Base-by-base conservation (phyloP, 495 filamentous ascomycete species). In the Xylaria palmicola region DNA sequence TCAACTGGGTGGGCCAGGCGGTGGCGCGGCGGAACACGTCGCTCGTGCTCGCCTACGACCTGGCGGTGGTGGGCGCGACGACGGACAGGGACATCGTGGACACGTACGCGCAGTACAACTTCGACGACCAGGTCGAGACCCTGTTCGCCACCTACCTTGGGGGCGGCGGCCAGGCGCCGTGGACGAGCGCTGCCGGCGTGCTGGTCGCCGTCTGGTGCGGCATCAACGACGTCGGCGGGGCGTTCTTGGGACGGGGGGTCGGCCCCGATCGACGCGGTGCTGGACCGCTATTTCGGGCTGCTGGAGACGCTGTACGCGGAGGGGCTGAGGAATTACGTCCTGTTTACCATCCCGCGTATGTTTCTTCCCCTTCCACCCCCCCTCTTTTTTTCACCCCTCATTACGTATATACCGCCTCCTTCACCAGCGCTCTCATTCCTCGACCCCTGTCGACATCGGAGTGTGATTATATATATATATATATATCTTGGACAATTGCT, bases 201-300 rank as follows among this genome's bases (percentile, higher is more conserved):
- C 75, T 88, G n/a, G 87, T 84, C 69, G 76, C 79, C 3, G 73
- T 84, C 52, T 90, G 81, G 73, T 81, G 87, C 62, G 85, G 86
- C 36, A 81, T 90, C 65, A 90, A 89, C 55, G 87, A 90, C 63
- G 74, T 87, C 13, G 83, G 83, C 0, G 81, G 81, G 59, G 76
- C 76, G 8, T 86, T 78, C 68, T n/a, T 76, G 64, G 56, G 56
- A 52, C 20, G 50, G 78, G 41, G 65, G 73, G 3, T 70, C 69
- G 12, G 63, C 61, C 7, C 71, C 85, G 55, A 75, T 77, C 27
- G 72, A 72, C 7, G 66, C 45, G 4, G 73, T 86, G 13, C 76
- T 83, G 63, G 65, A 72, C 6, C 73, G 78, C 37, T 86, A 87
- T 58, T 71, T 71, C 45, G 50, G 61, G 4, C 67, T 83, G 5